Conservation (phyloP, 305 asterid genomes). For the Fraxinus floribunda region DNA sequence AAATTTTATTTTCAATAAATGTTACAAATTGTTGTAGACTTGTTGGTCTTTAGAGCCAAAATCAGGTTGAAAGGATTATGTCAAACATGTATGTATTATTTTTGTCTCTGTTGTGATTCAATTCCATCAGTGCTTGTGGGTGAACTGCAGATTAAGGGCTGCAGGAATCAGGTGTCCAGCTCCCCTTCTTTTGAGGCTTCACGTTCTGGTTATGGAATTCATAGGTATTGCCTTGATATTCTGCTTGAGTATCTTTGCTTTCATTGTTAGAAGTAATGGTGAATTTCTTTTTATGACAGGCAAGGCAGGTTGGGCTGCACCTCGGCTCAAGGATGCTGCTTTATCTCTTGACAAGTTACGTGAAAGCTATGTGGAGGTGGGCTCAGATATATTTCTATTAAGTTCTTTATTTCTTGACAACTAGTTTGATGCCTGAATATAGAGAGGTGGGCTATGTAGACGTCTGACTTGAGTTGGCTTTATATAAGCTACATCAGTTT, state of each 20-base stretch:
- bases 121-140: slow-evolving; percentile 10
- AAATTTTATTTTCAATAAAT: background rate
- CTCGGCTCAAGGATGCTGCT: slow-evolving; percentile 96
- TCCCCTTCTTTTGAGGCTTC: slow-evolving; percentile 80
- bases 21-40: background rate
- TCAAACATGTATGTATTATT: background rate
- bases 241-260: slow-evolving; percentile 4
- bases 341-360: slow-evolving; percentile 81
- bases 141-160: slow-evolving; percentile 67
- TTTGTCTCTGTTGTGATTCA: slow-evolving; percentile 17
- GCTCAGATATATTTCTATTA: slow-evolving; percentile 7
- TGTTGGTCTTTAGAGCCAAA: background rate
- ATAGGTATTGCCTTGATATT: slow-evolving; percentile 51
- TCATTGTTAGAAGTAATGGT: slow-evolving; percentile 4
- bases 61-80: background rate
- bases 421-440: slow-evolving; percentile 9
- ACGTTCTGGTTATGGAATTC: slow-evolving; percentile 98
- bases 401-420: background rate
- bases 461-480: background rate
- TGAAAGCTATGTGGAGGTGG: slow-evolving; percentile 86
- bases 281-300: slow-evolving; percentile 43
- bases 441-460: background rate
- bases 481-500: background rate
- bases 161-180: slow-evolving; percentile 93
- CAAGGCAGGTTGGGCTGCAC: slow-evolving; percentile 93